A percentile compares a stretch with the other conserved stretches of the same genome.
Conservation (phyloP, 2,329 filamentous ascomycete genomes). For the Alternaria ventricosa region DNA sequence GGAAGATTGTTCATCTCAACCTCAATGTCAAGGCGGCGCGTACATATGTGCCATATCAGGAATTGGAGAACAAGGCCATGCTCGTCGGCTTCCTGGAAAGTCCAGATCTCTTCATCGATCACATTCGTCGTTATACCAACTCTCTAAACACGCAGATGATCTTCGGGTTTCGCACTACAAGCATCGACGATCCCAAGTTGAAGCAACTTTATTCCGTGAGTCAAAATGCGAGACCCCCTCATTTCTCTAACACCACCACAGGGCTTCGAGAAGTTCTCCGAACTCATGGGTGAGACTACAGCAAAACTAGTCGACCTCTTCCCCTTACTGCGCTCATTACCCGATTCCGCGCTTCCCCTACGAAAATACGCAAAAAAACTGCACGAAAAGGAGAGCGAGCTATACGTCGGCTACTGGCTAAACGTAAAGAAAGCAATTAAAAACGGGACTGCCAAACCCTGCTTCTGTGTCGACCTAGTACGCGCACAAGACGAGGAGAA, state of each 20-base stretch:
- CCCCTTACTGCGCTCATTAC: slow-evolving; percentile 53
- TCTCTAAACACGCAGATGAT: slow-evolving; percentile 59
- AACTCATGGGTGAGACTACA: slow-evolving; percentile 51
- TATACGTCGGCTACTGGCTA: slow-evolving; percentile 33
- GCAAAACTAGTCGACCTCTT: slow-evolving; percentile 57
- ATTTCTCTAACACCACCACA: slow-evolving; percentile 45
- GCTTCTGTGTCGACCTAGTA: slow-evolving; percentile 33
- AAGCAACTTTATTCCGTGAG: slow-evolving; percentile 21
- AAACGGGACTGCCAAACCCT: slow-evolving; percentile 22
- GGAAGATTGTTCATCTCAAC: slow-evolving; percentile 26
- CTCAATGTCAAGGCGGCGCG: slow-evolving; percentile 27
- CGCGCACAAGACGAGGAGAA: slow-evolving; percentile 24
- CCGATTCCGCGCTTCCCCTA: slow-evolving; percentile 38
- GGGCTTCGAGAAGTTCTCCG: slow-evolving; percentile 51
- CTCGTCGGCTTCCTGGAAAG: slow-evolving; percentile 55
- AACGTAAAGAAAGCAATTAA: slow-evolving; percentile 25
- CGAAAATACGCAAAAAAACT: slow-evolving; percentile 51
- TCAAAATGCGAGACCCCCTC: rapidly evolving
- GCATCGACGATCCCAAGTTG: slow-evolving; percentile 22
- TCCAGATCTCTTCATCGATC: slow-evolving; percentile 52
- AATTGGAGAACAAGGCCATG: slow-evolving; percentile 64
- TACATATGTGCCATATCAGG: slow-evolving; percentile 58
- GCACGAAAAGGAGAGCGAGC: slow-evolving; percentile 52
- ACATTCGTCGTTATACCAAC: slow-evolving; percentile 58
- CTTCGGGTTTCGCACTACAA: slow-evolving; percentile 51